These are phyloP conservation scores for Myrica gale DNA, from an alignment of 306 rosid species.

Conservation along the genomic window DNA sequence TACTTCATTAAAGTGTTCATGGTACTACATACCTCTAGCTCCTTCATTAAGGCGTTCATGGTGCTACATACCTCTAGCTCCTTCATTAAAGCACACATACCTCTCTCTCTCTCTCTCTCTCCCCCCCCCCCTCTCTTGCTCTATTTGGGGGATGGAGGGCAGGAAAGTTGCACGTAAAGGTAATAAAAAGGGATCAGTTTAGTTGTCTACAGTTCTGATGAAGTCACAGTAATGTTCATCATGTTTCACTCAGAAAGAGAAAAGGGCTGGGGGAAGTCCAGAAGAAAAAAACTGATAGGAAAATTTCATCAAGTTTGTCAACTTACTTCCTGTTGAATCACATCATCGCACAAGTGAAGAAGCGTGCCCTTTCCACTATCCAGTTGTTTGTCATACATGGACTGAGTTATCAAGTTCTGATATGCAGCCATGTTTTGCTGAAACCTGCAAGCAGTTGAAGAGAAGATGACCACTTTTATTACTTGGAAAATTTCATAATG, in stretches of 20 bases:
- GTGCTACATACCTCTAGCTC: too few relatives aligned
- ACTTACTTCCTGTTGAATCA: constrained; percentile 97
- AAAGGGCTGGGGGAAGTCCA: background rate
- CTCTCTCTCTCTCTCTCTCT: too few relatives aligned
- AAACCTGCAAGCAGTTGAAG: constrained; percentile 50
- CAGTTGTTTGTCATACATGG: constrained; percentile 93
- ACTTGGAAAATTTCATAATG: background rate
- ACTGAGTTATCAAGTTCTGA: constrained; percentile 92
- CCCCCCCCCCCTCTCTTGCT: background rate
- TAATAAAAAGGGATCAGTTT: too few relatives aligned
- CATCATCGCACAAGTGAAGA: constrained; percentile 97
- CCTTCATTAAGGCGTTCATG: too few relatives aligned
- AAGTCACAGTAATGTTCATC: background rate
- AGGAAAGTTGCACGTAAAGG: too few relatives aligned
- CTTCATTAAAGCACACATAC: too few relatives aligned
- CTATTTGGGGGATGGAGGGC: background rate
- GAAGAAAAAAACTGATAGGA: too few relatives aligned
- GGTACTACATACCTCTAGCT: background rate
- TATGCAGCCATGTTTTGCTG: constrained; percentile 83
- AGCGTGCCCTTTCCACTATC: constrained; percentile 98
- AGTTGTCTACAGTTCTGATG: background rate
- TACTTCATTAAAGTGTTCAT: background rate
- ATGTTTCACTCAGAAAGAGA: background rate
- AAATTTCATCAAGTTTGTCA: constrained; percentile 24
- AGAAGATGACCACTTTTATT: constrained; percentile 19